A percentile compares a stretch with the other conserved stretches of the same genome.
phyloP scores from a whole-genome alignment of 345 rosid genomes.

The Psidium friedrichsthalianum region DNA sequence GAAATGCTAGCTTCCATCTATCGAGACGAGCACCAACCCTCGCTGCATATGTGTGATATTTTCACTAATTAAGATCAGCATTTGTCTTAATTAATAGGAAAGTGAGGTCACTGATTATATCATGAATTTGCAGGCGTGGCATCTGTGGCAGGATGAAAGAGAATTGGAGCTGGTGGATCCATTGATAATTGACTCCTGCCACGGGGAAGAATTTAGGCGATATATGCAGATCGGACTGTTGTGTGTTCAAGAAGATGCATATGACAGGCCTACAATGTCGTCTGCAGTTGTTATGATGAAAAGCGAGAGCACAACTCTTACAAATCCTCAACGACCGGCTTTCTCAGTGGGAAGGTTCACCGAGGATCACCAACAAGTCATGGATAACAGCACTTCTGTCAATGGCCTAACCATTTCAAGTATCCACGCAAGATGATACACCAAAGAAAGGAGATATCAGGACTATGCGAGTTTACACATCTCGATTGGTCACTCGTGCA shows the following conservation, averaged over 20 bases:
- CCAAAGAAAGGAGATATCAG: background rate
- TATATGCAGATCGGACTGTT: slow-evolving; percentile 36
- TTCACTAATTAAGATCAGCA: background rate
- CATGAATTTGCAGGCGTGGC: slow-evolving; percentile 36
- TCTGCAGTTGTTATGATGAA: slow-evolving; percentile 27
- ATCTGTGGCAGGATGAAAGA: slow-evolving; percentile 36
- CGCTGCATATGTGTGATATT: slow-evolving; percentile 26
- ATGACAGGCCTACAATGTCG: slow-evolving; percentile 40
- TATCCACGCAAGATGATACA: slow-evolving; percentile 5
- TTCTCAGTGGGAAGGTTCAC: slow-evolving; percentile 25
- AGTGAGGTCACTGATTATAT: background rate
- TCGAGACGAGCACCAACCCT: slow-evolving; percentile 10
- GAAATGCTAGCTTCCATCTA: slow-evolving; percentile 11
- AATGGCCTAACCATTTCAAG: slow-evolving; percentile 3
- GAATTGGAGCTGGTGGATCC: slow-evolving; percentile 41
- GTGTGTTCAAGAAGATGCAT: slow-evolving; percentile 24
- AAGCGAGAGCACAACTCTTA: slow-evolving; percentile 9
- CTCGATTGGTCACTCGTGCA: background rate
- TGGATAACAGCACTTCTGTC: background rate
- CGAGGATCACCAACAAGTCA: background rate
- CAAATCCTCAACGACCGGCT: slow-evolving; percentile 26
- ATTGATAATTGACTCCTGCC: slow-evolving; percentile 11
- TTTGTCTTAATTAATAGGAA: background rate
- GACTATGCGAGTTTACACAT: background rate
- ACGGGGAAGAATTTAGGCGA: slow-evolving; percentile 30